Evolutionary conservation across 331 rosid genomes (phyloP), one percentile per base, ranked within the genome.

Genomic region (Saraca asoca): DNA sequence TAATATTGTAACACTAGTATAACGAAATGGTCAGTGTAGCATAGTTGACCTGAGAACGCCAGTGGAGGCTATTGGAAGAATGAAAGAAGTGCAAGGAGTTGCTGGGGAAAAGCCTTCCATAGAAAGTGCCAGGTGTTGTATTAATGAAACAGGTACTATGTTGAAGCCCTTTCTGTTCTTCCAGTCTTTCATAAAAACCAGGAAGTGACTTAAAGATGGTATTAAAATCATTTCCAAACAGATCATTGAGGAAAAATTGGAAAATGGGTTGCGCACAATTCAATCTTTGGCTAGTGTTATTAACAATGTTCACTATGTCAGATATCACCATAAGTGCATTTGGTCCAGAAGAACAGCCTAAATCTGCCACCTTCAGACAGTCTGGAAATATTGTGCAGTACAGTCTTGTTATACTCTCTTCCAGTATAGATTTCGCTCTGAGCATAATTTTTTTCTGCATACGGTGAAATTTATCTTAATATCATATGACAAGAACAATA

Each of bases 181-280:
- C 39, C 7, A 67, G 7, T 20, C 41, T 63, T 60, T 61, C 17
- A 8, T 48, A 52, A 38, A 70, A 74, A 9, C 49, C 41, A 8
- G 83, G 78, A 15, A 78, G 12, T 6, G 70, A 57, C 46, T 2
- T 44, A 62, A 76, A 80, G 3, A 68, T 3, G 6, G 70, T 35
- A 54, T 82, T 82, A 60, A 82, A 82, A 50, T 78, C 83, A 29
- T 82, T 82, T 1, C 71, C 59, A n/a, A 71, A 80, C 17, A 82
- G 73, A 63, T 78, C 83, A 5, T 74, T 70, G 6, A 73, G 54
- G 54, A 77, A 73, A n/a, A 42, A 66, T 34, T 73, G 80, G 31
- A 69, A 68, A 2, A 56, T 9, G 0, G 70, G 48, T 42, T 54
- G 37, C 3, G 58, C 56, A 2, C 7, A 37, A 13, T 53, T 61